Percentiles rank a stretch among this genome's conserved stretches.
Conservation (phyloP, 1,139 yeast species). For the Hansenula sp. region DNA sequence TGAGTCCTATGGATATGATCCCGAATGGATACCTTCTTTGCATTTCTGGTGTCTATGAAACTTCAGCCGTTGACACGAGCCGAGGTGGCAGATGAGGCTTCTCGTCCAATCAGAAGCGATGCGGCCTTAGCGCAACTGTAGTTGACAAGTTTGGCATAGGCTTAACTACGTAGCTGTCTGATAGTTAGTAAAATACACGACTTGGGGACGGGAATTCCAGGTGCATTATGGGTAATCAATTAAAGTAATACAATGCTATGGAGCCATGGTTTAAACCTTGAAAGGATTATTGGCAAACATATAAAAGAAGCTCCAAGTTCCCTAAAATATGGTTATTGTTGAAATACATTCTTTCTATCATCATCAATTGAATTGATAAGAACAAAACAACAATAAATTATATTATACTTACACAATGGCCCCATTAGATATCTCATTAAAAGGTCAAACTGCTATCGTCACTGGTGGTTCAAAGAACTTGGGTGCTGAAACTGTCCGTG, state of each 20-base stretch:
- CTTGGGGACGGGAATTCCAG: too few species aligned
- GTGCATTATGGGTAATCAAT: not conserved
- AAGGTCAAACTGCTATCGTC: slow-evolving; percentile 52
- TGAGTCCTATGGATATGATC: too few species aligned
- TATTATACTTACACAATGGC: slow-evolving; percentile 8
- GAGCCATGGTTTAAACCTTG: too few species aligned
- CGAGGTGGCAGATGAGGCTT: too few species aligned
- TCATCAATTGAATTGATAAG: not conserved
- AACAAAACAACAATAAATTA: not conserved
- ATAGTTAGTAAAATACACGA: not conserved
- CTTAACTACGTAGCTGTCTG: not conserved
- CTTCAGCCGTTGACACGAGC: not conserved
- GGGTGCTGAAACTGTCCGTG: slow-evolving; percentile 54
- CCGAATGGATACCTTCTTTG: too few species aligned
- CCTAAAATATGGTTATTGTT: too few species aligned
- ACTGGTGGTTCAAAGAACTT: slow-evolving; percentile 67
- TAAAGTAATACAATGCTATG: too few species aligned
- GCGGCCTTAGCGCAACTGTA: slow-evolving; percentile 1
- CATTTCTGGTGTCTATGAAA: too few species aligned
- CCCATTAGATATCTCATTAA: slow-evolving; percentile 22
- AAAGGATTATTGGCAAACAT: too few species aligned
- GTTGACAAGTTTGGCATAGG: not conserved
- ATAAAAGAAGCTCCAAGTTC: too few species aligned
- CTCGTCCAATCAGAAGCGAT: not conserved
- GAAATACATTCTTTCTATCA: too few species aligned